Conservation (phyloP, 2,329 filamentous ascomycete species). For the Phaeophleospora eucalypticola region DNA sequence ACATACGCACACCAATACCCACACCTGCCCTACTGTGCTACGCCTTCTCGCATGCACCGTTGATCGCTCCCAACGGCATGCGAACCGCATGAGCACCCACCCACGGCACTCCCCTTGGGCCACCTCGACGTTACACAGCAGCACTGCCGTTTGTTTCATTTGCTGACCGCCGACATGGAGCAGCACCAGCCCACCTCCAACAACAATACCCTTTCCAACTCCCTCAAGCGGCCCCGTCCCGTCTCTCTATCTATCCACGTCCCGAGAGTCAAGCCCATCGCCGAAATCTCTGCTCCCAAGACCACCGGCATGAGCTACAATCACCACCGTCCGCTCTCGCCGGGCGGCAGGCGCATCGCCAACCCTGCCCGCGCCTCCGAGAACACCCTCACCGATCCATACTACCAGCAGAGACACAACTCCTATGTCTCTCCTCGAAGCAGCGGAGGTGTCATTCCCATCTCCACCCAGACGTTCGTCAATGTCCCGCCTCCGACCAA, state of each 20-base stretch:
- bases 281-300: slow-evolving; percentile 15
- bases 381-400: slow-evolving; percentile 28
- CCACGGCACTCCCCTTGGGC: background rate
- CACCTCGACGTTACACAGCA: background rate
- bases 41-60: background rate
- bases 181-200: slow-evolving; percentile 1
- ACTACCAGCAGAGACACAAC: slow-evolving; percentile 24
- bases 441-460: slow-evolving; percentile 35
- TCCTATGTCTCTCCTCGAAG: slow-evolving; percentile 33
- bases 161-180: slow-evolving; percentile 9
- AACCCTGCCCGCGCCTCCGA: slow-evolving; percentile 31
- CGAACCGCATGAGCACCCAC: background rate
- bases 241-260: slow-evolving; percentile 15
- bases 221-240: slow-evolving; percentile 5
- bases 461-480: slow-evolving; percentile 35
- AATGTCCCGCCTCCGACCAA: slow-evolving; percentile 23
- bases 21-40: background rate
- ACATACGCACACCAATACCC: background rate
- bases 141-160: background rate
- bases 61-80: background rate
- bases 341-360: slow-evolving; percentile 32
- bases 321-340: slow-evolving; percentile 31
- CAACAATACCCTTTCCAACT: no score
- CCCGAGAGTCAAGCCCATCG: slow-evolving; percentile 22
- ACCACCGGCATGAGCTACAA: slow-evolving; percentile 29